Base-by-base conservation (phyloP, 306 rosid species). In the Gillenia trifoliata region DNA sequence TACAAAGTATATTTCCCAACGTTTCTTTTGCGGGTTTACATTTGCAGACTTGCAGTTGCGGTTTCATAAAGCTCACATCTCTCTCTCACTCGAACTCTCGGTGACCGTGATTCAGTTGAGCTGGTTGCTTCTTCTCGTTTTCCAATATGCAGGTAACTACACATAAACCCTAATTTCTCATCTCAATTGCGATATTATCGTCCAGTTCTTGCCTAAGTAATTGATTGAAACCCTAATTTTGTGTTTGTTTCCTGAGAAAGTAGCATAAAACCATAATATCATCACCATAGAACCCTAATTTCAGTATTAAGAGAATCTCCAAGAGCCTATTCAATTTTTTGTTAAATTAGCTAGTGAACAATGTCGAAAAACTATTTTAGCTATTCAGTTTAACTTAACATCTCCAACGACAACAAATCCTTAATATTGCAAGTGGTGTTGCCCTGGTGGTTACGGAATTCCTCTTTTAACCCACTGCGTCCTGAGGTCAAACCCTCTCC, bases 111-210 rank as follows among this genome's bases (percentile, higher is more conserved):
- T 66, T 23, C 13, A 29, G 38, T 64, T 71, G 1, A 12, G 36
- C 47, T 22, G 41, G 56, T 9, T 11, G 25, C 62, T 73, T 49
- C 70, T 68, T 74, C 69, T 34, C 66, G 22, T 43, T 23, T 12
- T 29, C 13, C 64, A 75, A 62, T n/a, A 80, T 80, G 83, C 83
- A 74, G 79, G 83, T 79, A 62, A 72, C 4, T 11, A 64, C 25
- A 41, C 38, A 10, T 31, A 2, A 73, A 64, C 82, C 77, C 68
- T 64, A 64, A 41, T 22, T 47, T 55, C 22, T 10, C 20, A 11
- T 38, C 23, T 6, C 29, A 55, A 67, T 69, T 33, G 52, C 57
- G 13, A 23, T 8, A 1, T 33, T 19, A 8, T 33, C 31, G 20
- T 62, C 11, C 54, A 5, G 60, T 55, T 50, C 31, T 19, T 4